Conservation (phyloP, 495 filamentous ascomycete species). For the Hypomontagnella submonticulosa region DNA sequence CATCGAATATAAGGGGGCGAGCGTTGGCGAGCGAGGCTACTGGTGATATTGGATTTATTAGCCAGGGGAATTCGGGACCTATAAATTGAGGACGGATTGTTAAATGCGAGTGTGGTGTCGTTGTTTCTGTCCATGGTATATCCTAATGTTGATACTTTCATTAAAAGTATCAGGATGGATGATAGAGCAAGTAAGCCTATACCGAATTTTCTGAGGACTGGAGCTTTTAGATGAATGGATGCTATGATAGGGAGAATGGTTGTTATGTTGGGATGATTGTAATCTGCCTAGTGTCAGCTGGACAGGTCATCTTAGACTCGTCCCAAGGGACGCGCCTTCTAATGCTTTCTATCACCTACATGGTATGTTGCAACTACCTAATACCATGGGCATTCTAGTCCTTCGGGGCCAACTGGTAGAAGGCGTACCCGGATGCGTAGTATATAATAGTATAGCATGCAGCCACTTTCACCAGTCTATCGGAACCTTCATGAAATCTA, state of each 20-base stretch:
- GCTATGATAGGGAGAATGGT: constrained; percentile 27
- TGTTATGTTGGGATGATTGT: constrained; percentile 18
- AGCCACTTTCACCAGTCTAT: too few relatives aligned
- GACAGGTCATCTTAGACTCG: background rate
- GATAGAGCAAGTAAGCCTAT: constrained; percentile 29
- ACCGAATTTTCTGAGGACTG: constrained; percentile 21
- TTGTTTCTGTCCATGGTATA: constrained; percentile 36
- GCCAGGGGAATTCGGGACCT: constrained; percentile 41
- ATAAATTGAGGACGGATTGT: constrained; percentile 8
- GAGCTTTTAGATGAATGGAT: constrained; percentile 26
- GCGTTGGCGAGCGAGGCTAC: constrained; percentile 6
- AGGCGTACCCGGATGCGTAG: background rate
- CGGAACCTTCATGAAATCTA: too few relatives aligned
- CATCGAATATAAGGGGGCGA: constrained; percentile 33
- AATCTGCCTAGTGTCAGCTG: background rate
- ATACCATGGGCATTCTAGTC: background rate
- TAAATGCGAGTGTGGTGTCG: constrained; percentile 12
- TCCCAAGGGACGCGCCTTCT: constrained; percentile 11
- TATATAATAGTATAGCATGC: too few relatives aligned
- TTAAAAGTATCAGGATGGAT: constrained; percentile 31
- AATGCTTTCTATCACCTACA: background rate
- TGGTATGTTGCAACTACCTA: background rate
- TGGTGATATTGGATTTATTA: constrained; percentile 38
- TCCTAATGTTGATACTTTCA: constrained; percentile 34
- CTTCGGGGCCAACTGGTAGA: background rate